phyloP scores from a whole-genome alignment of 176 grass and related monocot species.

The Lolium multiflorum region DNA sequence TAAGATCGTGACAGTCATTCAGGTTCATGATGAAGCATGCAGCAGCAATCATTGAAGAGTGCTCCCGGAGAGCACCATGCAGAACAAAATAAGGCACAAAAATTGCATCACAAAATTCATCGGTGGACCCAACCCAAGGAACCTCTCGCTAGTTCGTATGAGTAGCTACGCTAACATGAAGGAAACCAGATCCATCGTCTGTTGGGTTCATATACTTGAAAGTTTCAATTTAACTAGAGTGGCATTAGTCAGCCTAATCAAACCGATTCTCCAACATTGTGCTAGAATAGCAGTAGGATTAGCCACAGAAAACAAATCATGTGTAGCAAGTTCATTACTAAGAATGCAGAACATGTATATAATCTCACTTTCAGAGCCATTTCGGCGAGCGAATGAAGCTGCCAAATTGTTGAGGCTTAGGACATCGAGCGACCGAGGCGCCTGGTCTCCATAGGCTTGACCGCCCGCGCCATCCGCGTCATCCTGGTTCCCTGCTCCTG shows the following conservation, averaged over 20 bases:
- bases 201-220: neutral
- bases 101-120: constrained; percentile 1
- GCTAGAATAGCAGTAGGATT: constrained; percentile 25
- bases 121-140: neutral
- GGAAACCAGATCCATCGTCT: constrained; percentile 13
- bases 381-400: constrained; percentile 44
- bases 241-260: neutral
- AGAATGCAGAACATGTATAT: no score
- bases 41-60: constrained; percentile 27
- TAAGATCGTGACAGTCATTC: constrained; percentile 9
- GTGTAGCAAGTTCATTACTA: neutral
- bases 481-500: constrained; percentile 50
- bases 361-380: constrained; percentile 48
- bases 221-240: neutral
- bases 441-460: constrained; percentile 44
- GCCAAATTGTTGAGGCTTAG: constrained; percentile 74
- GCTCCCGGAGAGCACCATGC: neutral
- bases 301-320: constrained; percentile 34
- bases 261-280: constrained; percentile 16
- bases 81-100: neutral
- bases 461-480: constrained; percentile 25
- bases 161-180: neutral
- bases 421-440: constrained; percentile 78
- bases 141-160: neutral
- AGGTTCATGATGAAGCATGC: constrained; percentile 40